These are phyloP conservation scores for Gamarada debralockiae DNA, from an alignment of 495 filamentous ascomycete species.

Conservation along the genomic window DNA sequence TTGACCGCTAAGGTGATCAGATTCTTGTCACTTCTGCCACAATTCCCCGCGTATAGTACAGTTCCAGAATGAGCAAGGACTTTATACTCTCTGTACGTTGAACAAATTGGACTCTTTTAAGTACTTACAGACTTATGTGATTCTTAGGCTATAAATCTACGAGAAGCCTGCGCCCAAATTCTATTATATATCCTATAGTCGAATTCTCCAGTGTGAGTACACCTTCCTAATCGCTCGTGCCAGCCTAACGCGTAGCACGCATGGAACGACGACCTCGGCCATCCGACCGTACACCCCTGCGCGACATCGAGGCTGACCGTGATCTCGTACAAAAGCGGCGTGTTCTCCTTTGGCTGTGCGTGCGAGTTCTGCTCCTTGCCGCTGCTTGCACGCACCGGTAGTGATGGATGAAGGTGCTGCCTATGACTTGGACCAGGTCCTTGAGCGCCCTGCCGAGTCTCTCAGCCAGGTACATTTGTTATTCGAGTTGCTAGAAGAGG, in stretches of 20 bases:
- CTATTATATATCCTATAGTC: too few species aligned
- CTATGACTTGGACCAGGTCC: not conserved
- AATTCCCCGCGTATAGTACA: too few species aligned
- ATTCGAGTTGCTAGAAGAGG: slow-evolving; percentile 5
- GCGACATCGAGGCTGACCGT: not conserved
- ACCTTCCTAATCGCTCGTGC: too few species aligned
- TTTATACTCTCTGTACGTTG: too few species aligned
- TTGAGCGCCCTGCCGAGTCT: slow-evolving; percentile 9
- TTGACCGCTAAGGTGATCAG: too few species aligned
- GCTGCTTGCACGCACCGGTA: not conserved
- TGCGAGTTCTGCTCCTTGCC: not conserved
- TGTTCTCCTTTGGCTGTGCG: not conserved
- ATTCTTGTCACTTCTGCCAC: too few species aligned
- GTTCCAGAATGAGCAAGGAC: too few species aligned
- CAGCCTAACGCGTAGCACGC: not conserved
- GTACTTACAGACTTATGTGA: too few species aligned
- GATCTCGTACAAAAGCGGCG: not conserved
- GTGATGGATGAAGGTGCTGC: slow-evolving; percentile 1
- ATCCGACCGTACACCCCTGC: not conserved
- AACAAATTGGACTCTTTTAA: too few species aligned
- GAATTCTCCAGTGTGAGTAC: too few species aligned
- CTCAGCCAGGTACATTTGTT: slow-evolving; percentile 1
- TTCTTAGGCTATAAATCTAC: too few species aligned
- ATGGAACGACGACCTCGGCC: not conserved
- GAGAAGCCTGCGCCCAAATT: too few species aligned